A percentile compares a stretch with the other conserved stretches of the same genome.
phyloP scores from a whole-genome alignment of 2,329 filamentous ascomycete genomes.

The Amesomyces nigricolor region DNA sequence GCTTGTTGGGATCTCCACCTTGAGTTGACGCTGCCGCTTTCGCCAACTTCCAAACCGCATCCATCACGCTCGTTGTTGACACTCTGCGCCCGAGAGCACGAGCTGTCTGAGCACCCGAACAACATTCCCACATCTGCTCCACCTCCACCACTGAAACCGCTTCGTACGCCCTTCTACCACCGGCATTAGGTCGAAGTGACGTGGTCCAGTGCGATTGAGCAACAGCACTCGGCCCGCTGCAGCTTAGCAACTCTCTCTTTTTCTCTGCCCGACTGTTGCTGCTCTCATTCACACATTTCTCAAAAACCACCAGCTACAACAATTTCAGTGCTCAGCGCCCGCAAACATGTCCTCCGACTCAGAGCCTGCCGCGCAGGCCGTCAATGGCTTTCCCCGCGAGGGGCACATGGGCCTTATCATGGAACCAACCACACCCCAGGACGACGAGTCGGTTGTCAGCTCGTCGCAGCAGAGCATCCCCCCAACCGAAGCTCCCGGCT shows the following conservation, averaged over 20 bases:
- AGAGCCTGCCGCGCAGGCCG: conserved; percentile 31
- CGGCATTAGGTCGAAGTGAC: conserved; percentile 15
- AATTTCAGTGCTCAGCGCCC: background rate
- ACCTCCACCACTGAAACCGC: background rate
- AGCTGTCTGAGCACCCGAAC: background rate
- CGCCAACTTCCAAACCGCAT: background rate
- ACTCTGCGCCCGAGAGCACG: conserved; percentile 1
- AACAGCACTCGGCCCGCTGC: conserved; percentile 1
- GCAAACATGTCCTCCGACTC: conserved; percentile 29
- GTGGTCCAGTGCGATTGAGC: conserved; percentile 18
- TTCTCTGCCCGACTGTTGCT: background rate
- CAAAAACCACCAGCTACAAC: background rate
- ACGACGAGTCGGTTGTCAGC: conserved; percentile 25
- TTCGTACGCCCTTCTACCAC: background rate
- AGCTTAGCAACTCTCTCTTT: background rate
- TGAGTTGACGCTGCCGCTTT: conserved; percentile 8
- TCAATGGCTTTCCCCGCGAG: conserved; percentile 28
- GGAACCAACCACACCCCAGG: conserved; percentile 32
- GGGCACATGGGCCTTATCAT: conserved; percentile 26
- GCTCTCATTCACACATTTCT: background rate
- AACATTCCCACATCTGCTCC: background rate
- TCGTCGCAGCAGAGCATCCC: conserved; percentile 51
- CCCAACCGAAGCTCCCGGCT: conserved; percentile 51
- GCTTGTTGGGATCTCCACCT: conserved; percentile 10
- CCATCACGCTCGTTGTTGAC: background rate